Evolutionary conservation across 768 basidiomycete species (phyloP).

Genomic region (Roridomyces roridus): DNA sequence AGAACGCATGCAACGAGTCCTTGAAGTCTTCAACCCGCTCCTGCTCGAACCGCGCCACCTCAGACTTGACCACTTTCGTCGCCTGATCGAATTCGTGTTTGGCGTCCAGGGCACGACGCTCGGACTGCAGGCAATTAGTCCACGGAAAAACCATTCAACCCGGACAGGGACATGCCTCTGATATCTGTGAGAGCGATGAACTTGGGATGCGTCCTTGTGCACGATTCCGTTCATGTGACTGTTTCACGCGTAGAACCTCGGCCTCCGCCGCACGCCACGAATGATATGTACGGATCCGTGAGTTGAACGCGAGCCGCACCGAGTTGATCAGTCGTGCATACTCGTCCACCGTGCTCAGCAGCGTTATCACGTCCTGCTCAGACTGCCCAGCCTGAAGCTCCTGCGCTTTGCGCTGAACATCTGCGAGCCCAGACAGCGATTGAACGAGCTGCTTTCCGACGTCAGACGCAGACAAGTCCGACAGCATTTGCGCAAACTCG

Average conservation of each 20-base stretch:
- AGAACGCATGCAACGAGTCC: constrained; percentile 76
- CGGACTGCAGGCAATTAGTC: constrained; percentile 59
- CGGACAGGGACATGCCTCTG: constrained; percentile 57
- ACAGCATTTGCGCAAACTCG: constrained; percentile 81
- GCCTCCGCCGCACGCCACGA: constrained; percentile 82
- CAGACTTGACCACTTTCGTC: constrained; percentile 86
- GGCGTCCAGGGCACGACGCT: constrained; percentile 81
- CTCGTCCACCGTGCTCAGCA: constrained; percentile 90
- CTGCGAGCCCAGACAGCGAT: constrained; percentile 72
- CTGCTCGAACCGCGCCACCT: constrained; percentile 90
- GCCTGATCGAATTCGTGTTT: constrained; percentile 90
- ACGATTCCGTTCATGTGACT: constrained; percentile 82
- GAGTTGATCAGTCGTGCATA: constrained; percentile 91
- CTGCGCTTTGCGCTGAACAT: constrained; percentile 75
- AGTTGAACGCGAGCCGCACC: constrained; percentile 89
- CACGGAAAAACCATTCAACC: no score
- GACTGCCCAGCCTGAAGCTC: constrained; percentile 78
- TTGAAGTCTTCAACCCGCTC: constrained; percentile 96
- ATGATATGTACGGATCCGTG: constrained; percentile 83
- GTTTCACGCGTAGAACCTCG: constrained; percentile 74
- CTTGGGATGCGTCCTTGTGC: constrained; percentile 74
- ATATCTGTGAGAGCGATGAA: constrained; percentile 78
- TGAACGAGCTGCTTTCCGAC: constrained; percentile 75
- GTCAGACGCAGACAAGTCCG: constrained; percentile 77
- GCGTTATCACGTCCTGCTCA: constrained; percentile 79